These are phyloP conservation scores for Rheum nobile DNA, from an alignment of 148 eudicot species.

Conservation along the genomic window DNA sequence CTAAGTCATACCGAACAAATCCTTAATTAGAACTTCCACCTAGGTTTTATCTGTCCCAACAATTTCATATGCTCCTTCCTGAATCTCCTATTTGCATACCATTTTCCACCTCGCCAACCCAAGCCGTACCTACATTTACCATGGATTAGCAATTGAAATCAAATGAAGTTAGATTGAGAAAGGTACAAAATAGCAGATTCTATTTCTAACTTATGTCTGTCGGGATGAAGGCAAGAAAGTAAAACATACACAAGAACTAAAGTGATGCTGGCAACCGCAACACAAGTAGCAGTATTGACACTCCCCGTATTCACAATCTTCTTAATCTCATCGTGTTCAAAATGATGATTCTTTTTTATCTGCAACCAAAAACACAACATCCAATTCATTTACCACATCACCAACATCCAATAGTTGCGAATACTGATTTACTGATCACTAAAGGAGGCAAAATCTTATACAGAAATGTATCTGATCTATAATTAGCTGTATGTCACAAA, in stretches of 20 bases:
- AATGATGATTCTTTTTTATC: conserved; percentile 53
- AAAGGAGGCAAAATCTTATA: not conserved
- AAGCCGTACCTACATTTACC: conserved; percentile 45
- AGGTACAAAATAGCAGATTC: not conserved
- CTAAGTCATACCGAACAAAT: too few relatives aligned
- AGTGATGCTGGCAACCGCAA: conserved; percentile 76
- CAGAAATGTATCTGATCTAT: not conserved
- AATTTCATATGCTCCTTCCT: conserved; percentile 77
- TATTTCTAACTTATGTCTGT: not conserved
- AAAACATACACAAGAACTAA: conserved; percentile 61
- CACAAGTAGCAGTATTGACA: conserved; percentile 42
- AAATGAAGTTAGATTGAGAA: not conserved
- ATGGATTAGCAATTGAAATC: conserved; percentile 1
- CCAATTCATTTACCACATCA: not conserved
- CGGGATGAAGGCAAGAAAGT: not conserved
- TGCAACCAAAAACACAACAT: conserved; percentile 27
- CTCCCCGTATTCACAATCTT: conserved; percentile 52
- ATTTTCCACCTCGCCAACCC: conserved; percentile 92
- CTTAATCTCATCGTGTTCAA: conserved; percentile 64
- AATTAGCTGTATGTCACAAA: not conserved
- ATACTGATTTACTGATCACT: not conserved
- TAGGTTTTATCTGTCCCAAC: conserved; percentile 70
- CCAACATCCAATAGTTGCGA: not conserved
- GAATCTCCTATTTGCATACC: conserved; percentile 72
- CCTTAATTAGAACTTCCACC: conserved; percentile 58